Conservation (phyloP, 2,329 filamentous ascomycete genomes). For the Aspergillus ochraceoroseus region DNA sequence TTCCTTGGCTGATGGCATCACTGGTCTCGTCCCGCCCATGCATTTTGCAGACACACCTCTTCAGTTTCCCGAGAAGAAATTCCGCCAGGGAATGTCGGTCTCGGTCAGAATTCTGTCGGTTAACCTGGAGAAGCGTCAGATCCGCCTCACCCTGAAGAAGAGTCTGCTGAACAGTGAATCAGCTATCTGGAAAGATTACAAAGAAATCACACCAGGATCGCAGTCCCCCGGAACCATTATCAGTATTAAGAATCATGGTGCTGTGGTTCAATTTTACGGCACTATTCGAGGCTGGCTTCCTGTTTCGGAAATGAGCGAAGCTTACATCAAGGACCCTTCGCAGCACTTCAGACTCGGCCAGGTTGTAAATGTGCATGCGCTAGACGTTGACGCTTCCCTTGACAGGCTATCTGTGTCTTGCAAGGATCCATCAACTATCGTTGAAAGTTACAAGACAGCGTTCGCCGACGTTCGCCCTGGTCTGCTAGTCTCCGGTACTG, state of each 20-base stretch:
- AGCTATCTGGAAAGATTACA: conserved; percentile 70
- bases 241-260: conserved; percentile 71
- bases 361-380: conserved; percentile 83
- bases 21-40: conserved; percentile 78
- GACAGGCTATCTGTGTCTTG: conserved; percentile 81
- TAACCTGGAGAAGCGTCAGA: conserved; percentile 67
- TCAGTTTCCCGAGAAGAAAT: conserved; percentile 94
- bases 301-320: conserved; percentile 95
- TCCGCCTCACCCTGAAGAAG: conserved; percentile 91
- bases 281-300: conserved; percentile 79
- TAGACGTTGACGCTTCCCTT: conserved; percentile 68
- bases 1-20: conserved; percentile 78
- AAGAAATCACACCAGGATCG: conserved; percentile 66
- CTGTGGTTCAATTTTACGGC: conserved; percentile 89
- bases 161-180: conserved; percentile 84
- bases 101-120: conserved; percentile 81
- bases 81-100: conserved; percentile 76
- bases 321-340: conserved; percentile 81
- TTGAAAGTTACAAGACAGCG: conserved; percentile 67
- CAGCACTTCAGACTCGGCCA: conserved; percentile 89
- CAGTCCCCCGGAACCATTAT: conserved; percentile 83
- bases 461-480: conserved; percentile 70
- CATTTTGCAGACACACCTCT: conserved; percentile 85
- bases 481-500: conserved; percentile 68
- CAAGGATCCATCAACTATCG: conserved; percentile 78